Evolutionary conservation across 225 moss, liverwort and hornwort genomes (phyloP).

Genomic region (Ulota crispa): DNA sequence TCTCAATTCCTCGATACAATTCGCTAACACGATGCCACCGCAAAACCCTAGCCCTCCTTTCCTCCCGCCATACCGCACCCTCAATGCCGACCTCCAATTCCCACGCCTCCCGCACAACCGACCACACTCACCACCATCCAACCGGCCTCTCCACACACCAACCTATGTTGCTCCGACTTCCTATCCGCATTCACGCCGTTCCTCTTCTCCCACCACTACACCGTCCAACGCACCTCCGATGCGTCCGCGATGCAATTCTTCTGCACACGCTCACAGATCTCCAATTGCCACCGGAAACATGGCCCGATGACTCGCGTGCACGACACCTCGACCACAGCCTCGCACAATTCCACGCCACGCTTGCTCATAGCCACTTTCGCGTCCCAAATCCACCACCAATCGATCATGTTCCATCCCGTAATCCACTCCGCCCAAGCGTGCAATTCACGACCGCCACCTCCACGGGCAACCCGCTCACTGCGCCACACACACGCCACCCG

Average conservation of each 20-base stretch:
- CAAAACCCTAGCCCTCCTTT: neutral
- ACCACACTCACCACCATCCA: neutral
- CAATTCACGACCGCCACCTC: neutral
- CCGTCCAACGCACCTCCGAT: neutral
- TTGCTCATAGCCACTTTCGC: neutral
- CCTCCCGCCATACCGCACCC: neutral
- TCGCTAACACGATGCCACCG: neutral
- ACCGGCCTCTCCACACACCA: fast-evolving
- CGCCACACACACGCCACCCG: neutral
- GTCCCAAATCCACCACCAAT: too few relatives aligned
- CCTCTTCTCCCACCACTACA: neutral
- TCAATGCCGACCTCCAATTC: neutral
- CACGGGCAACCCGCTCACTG: neutral
- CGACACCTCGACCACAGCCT: neutral
- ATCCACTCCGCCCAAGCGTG: neutral
- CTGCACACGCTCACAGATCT: neutral
- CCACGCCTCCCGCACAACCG: neutral
- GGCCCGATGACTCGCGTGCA: neutral
- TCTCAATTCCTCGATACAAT: too few relatives aligned
- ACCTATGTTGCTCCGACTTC: neutral
- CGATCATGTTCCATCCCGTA: neutral
- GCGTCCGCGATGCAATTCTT: neutral
- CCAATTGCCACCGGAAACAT: neutral
- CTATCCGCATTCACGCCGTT: neutral
- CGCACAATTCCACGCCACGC: neutral